Percentiles rank a stretch among this genome's conserved stretches.
These are phyloP conservation scores for Pterulicium gracile DNA, from an alignment of 1,284 basidiomycete species.

Conservation along the genomic window DNA sequence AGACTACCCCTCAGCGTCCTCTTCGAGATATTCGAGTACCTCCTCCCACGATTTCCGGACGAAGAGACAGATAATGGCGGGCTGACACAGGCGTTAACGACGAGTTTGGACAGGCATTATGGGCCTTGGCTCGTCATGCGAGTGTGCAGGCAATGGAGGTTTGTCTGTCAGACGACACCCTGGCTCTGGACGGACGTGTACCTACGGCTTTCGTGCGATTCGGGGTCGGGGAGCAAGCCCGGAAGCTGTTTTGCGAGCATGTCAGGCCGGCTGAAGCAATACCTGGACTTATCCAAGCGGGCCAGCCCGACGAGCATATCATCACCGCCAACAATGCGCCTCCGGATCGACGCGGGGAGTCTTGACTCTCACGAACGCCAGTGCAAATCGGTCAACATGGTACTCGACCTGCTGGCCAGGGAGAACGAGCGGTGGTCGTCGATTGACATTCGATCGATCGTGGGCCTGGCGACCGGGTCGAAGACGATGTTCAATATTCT, in stretches of 20 bases:
- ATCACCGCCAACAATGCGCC: no score
- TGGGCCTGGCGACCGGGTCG: no score
- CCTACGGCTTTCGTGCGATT: background rate
- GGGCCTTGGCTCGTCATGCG: background rate
- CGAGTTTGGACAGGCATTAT: background rate
- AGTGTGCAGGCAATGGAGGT: background rate
- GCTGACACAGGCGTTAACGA: background rate
- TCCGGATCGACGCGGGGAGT: no score
- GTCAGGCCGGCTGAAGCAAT: background rate
- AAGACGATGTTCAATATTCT: no score
- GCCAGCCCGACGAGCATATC: no score
- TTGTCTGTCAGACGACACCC: background rate
- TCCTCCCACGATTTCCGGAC: background rate
- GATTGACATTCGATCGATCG: no score
- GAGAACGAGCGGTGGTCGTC: no score
- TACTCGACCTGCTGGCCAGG: no score
- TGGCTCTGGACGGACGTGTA: background rate
- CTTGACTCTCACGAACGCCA: no score
- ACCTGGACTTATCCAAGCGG: background rate
- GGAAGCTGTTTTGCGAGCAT: background rate
- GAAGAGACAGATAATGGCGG: no score
- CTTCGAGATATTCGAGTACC: background rate
- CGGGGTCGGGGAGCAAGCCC: background rate
- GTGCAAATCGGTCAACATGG: no score
- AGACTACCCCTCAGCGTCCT: background rate